These are phyloP conservation scores for Baudoinia panamericana DNA, from an alignment of 495 filamentous ascomycete species.

Conservation along the genomic window DNA sequence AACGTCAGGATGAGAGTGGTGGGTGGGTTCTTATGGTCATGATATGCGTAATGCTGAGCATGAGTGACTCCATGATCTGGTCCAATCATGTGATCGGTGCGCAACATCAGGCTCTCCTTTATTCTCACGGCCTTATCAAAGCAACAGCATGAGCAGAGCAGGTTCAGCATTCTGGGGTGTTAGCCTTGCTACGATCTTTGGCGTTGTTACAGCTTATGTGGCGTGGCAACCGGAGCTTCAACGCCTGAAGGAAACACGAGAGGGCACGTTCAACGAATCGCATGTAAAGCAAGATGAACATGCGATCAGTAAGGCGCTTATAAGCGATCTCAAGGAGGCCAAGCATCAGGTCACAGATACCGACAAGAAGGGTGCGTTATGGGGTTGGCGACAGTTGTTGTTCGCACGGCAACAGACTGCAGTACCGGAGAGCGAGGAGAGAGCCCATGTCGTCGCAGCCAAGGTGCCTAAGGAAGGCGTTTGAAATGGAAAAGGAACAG, in stretches of 20 bases:
- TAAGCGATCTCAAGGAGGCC: constrained; percentile 5
- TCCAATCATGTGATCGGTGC: no score
- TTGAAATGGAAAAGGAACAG: no score
- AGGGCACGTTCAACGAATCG: constrained; percentile 1
- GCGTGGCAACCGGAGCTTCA: constrained; percentile 4
- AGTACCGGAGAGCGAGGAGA: neutral
- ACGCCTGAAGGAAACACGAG: neutral
- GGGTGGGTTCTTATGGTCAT: no score
- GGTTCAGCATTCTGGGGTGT: no score
- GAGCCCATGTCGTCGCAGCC: no score
- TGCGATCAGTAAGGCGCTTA: constrained; percentile 5
- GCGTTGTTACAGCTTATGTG: constrained; percentile 1
- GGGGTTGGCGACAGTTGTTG: constrained; percentile 1
- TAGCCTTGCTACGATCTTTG: neutral
- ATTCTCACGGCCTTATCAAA: no score
- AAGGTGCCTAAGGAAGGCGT: no score
- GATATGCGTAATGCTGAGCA: no score
- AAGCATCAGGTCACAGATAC: neutral
- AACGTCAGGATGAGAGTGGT: no score
- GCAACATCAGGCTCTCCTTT: no score
- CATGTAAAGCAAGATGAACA: neutral
- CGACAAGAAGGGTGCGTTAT: neutral
- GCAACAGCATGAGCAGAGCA: no score
- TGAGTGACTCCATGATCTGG: no score
- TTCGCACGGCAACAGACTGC: constrained; percentile 1